These are phyloP conservation scores for Aspergillus awamori DNA, from an alignment of 2,329 filamentous ascomycete species.

Conservation along the genomic window DNA sequence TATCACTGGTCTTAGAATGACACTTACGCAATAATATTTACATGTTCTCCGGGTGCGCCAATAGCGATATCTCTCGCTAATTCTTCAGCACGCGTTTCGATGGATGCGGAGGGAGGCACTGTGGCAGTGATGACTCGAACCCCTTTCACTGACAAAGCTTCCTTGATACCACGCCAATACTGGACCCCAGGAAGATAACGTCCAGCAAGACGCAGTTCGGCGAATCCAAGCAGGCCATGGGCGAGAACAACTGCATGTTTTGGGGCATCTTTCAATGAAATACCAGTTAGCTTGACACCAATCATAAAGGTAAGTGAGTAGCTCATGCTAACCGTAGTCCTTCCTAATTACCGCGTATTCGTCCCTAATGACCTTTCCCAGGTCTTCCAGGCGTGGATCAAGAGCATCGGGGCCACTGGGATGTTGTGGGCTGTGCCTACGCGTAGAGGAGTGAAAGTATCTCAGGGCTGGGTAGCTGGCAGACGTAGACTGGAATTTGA, in stretches of 20 bases:
- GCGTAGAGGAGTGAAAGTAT: conserved; percentile 23
- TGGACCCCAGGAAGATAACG: conserved; percentile 59
- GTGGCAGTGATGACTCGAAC: conserved; percentile 64
- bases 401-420: conserved; percentile 21
- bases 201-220: conserved; percentile 61
- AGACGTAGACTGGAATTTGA: neutral
- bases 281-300: neutral
- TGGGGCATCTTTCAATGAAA: conserved; percentile 40
- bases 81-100: conserved; percentile 59
- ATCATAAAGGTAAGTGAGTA: neutral
- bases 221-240: conserved; percentile 68
- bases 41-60: conserved; percentile 58
- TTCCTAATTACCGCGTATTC: conserved; percentile 63
- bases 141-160: conserved; percentile 58
- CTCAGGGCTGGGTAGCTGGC: conserved; percentile 10
- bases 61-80: conserved; percentile 56
- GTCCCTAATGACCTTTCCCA: conserved; percentile 60
- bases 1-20: too few species aligned
- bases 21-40: conserved; percentile 66
- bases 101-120: conserved; percentile 62
- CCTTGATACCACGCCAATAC: conserved; percentile 67
- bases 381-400: conserved; percentile 55
- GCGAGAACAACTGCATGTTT: conserved; percentile 65
- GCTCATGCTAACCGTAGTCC: conserved; percentile 53
- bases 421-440: conserved; percentile 16